Base-by-base conservation (phyloP, 345 rosid genomes). In the Populus nigra region DNA sequence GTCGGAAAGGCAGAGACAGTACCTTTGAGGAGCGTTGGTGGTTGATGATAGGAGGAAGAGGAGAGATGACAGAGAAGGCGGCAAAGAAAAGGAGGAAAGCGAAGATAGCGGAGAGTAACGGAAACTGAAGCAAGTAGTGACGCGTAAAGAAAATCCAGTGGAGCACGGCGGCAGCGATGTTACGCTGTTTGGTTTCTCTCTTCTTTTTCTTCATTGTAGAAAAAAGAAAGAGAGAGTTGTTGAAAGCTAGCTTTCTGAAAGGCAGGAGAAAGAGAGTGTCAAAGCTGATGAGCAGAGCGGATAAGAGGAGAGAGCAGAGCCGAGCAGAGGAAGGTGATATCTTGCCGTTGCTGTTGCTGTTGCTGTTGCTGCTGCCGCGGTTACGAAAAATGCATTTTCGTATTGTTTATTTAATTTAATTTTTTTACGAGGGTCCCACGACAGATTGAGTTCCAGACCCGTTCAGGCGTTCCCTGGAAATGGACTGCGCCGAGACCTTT, bases 81-180 rank as follows among this genome's bases (percentile, higher is more conserved):
- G 84, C 86, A 80, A 90, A 72, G 83, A 89, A 16, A 78, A 94
- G 81, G 33, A 91, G 68, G 67, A 83, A 93, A 25, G 88, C 91
- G 62, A 89, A 88, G 82, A 84, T 76, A 31, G 88, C 89, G 66
- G 88, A 91, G 74, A 90, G 69, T 8, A 92, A 66, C 5, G 96
- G 93, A 69, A 92, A 87, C 6, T 92, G 93, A 73, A 92, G 86
- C 9, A 93, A 49, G 73, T 84, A 88, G 71, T 86, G 86, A 35
- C 91, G 79, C 76, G 85, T 80, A 66, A 85, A 78, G 79, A 88
- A 68, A 31, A 86, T 55, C 59, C 78, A 79, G 36, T 78, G 80
- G 47, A 89, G 65, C 5, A 77, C 78, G 47, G 77, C 82, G 50
- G 86, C 73, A 57, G 80, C 69, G 67, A 81, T 75, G 77, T 62